Percentiles rank a stretch among this genome's conserved stretches.
These are phyloP conservation scores for Russula vinacea DNA, from an alignment of 768 basidiomycete genomes.

Conservation along the genomic window DNA sequence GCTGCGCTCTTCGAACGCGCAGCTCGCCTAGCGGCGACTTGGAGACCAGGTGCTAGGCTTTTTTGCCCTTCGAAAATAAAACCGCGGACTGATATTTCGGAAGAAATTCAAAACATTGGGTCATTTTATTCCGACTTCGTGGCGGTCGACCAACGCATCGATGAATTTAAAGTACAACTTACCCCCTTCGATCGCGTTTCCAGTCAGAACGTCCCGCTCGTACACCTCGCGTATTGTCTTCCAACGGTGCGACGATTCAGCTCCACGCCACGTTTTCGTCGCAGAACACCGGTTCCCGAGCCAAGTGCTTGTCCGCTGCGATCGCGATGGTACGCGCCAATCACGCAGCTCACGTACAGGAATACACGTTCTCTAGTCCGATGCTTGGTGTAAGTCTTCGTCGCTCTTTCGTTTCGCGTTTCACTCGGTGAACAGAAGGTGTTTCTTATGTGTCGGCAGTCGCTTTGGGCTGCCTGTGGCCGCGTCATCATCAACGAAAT, in stretches of 20 bases:
- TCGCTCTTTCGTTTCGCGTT: neutral
- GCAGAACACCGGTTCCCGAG: conserved; percentile 27
- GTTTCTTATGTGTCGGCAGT: neutral
- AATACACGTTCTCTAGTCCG: conserved; percentile 7
- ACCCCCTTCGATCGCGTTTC: conserved; percentile 28
- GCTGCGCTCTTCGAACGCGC: conserved; percentile 58
- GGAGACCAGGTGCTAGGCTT: conserved; percentile 35
- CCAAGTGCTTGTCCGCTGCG: conserved; percentile 28
- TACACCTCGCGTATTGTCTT: conserved; percentile 34
- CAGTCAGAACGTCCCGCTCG: conserved; percentile 28
- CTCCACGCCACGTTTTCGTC: conserved; percentile 33
- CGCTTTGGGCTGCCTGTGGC: conserved; percentile 25
- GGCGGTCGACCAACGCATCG: conserved; percentile 35
- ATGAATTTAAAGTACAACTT: conserved; percentile 33
- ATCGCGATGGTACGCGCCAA: conserved; percentile 24
- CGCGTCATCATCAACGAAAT: conserved; percentile 30
- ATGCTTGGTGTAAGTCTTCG: conserved; percentile 19
- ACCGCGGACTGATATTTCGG: neutral
- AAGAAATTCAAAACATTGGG: conserved; percentile 23
- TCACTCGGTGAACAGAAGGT: neutral
- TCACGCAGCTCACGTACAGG: conserved; percentile 7
- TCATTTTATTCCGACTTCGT: conserved; percentile 32
- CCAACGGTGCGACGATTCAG: conserved; percentile 35
- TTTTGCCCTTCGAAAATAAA: neutral
- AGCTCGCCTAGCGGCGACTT: conserved; percentile 47